Conservation (phyloP, 169 alveolate genomes). For the Amoebophrya sp. region DNA sequence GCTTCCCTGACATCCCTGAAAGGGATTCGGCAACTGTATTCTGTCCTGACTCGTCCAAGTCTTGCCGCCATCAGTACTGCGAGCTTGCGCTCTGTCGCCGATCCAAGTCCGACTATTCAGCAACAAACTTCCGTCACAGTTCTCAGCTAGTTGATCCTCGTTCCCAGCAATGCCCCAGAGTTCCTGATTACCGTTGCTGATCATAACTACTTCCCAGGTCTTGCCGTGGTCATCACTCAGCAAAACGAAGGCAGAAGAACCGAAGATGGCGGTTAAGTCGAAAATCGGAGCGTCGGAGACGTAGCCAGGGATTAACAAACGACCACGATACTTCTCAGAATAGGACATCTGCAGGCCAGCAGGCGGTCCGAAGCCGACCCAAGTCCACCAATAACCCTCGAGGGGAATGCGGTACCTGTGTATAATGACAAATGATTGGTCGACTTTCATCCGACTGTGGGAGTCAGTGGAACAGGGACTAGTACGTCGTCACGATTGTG, state of each 20-base stretch:
- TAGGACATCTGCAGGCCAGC: not conserved
- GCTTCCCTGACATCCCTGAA: not conserved
- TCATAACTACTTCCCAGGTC: not conserved
- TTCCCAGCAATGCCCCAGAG: not conserved
- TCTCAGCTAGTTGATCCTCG: not conserved
- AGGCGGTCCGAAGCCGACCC: conserved; percentile 19
- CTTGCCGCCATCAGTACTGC: not conserved
- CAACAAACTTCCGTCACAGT: not conserved
- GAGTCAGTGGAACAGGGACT: no score
- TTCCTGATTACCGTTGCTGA: not conserved
- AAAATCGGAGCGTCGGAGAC: not conserved
- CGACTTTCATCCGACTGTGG: no score
- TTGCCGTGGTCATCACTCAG: not conserved
- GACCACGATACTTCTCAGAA: not conserved
- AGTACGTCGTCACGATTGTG: no score
- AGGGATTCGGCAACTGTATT: not conserved
- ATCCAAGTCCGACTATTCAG: not conserved
- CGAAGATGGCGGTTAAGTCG: not conserved
- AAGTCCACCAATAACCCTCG: conserved; percentile 23
- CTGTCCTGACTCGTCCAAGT: not conserved
- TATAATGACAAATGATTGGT: no score
- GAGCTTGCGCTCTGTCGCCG: not conserved
- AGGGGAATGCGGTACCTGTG: no score
- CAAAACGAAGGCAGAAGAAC: not conserved
- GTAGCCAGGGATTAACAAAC: not conserved